phyloP scores from a whole-genome alignment of 176 grass and related monocot species.

The Hordeum marinum region DNA sequence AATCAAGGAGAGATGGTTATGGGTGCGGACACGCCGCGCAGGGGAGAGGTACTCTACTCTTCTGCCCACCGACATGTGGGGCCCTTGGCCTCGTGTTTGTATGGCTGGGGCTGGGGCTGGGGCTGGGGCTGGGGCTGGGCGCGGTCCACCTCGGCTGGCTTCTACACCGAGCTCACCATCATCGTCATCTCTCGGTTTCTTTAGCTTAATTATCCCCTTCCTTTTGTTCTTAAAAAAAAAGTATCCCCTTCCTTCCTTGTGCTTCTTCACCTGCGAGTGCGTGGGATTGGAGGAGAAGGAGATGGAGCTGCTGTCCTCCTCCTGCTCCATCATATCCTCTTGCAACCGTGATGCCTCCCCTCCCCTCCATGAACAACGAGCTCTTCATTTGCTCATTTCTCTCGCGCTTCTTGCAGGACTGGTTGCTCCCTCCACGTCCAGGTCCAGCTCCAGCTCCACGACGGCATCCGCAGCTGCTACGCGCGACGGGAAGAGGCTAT shows the following conservation, averaged over 20 bases:
- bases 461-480: background rate
- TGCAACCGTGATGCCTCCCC: slow-evolving; percentile 26
- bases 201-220: slow-evolving; percentile 29
- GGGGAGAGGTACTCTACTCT: background rate
- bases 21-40: background rate
- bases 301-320: slow-evolving; percentile 29
- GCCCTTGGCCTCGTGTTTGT: background rate
- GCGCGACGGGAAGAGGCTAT: background rate
- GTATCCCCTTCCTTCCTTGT: no score
- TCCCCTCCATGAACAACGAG: background rate
- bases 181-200: background rate
- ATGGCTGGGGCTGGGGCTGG: slow-evolving; percentile 8
- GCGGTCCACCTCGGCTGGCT: slow-evolving; percentile 28
- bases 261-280: no score
- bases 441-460: background rate
- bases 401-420: slow-evolving; percentile 3
- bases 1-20: slow-evolving; percentile 22
- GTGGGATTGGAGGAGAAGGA: background rate
- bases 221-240: no score
- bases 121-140: background rate
- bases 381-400: background rate
- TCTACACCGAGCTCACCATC: background rate
- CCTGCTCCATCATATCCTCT: slow-evolving; percentile 21
- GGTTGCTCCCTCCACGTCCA: background rate
- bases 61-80: slow-evolving; percentile 1